Evolutionary conservation across 257 asterid genomes (phyloP), one percentile per base, ranked within the genome.

Genomic region (Linderniella brevidens): DNA sequence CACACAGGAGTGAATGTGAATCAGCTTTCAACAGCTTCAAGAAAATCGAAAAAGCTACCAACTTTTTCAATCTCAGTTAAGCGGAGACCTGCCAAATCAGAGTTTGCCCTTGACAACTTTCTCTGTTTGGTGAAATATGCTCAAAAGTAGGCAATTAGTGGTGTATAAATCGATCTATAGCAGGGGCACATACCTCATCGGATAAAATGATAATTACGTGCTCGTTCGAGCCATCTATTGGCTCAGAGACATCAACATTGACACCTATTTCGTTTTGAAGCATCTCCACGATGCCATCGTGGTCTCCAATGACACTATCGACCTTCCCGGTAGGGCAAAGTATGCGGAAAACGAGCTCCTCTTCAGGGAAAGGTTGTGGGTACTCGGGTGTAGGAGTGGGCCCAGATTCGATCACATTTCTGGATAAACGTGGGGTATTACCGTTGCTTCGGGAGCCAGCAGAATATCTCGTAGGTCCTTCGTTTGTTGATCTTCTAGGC

Each of bases 251-350:
- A 57, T 70, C 86, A 52, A 83, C 68, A 50, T 62, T 73, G 60
- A 88, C 95, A 35, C 93, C 93, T 20, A 88, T 76, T 51, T 76
- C 88, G 41, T 75, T 76, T 56, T 80, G 92, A 48, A 88, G 95
- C 73, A 88, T 57, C 37, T 88, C 86, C 38, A 88, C 63, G 49
- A 84, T 74, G 54, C 98, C 95, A 58, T 74, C 79, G 1, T 77
- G 50, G 52, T 78, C 98, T 32, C 92, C 93, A 70, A 75, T 65
- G 65, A 84, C 69, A 57, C 55, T 41, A 48, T 72, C 78, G 46
- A 88, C 56, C 82, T 80, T 84, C 52, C 72, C 82, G 41, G 64
- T 62, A 35, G 94, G 94, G 71, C 95, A 84, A 17, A 88, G 80
- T 58, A 88, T 84, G 57, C 95, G 88, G 52, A 88, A 88, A 42